Percentiles rank a stretch among this genome's conserved stretches.
These are phyloP conservation scores for Metarhizium anisopliae DNA, from an alignment of 2,329 filamentous ascomycete genomes.

Conservation along the genomic window DNA sequence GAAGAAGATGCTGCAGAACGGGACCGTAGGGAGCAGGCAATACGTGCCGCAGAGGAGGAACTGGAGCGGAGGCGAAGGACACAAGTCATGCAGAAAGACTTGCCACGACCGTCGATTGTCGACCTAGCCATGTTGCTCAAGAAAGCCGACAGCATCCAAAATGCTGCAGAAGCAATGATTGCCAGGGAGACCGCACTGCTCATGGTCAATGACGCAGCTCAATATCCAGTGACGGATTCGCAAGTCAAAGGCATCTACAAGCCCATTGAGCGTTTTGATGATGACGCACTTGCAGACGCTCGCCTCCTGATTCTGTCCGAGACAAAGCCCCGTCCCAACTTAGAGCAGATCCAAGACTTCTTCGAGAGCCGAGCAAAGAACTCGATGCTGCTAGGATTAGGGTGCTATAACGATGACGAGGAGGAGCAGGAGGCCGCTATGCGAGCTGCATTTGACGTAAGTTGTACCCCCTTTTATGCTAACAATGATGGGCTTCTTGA, in stretches of 20 bases:
- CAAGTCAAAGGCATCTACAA: slow-evolving; percentile 54
- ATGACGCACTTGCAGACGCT: slow-evolving; percentile 64
- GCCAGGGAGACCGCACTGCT: slow-evolving; percentile 70
- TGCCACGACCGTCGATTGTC: slow-evolving; percentile 69
- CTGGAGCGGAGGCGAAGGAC: slow-evolving; percentile 76
- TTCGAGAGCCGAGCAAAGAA: slow-evolving; percentile 46
- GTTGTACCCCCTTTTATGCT: slow-evolving; percentile 17
- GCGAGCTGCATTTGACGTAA: slow-evolving; percentile 64
- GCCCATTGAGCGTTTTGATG: slow-evolving; percentile 56
- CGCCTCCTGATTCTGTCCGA: slow-evolving; percentile 69
- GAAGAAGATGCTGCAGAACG: slow-evolving; percentile 59
- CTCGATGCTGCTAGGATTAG: slow-evolving; percentile 65
- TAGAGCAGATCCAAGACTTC: slow-evolving; percentile 41
- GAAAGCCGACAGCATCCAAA: slow-evolving; percentile 48
- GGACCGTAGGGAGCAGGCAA: slow-evolving; percentile 68
- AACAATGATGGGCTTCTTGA: neutral
- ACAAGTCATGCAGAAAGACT: slow-evolving; percentile 77
- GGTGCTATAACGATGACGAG: slow-evolving; percentile 69
- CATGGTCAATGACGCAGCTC: slow-evolving; percentile 72
- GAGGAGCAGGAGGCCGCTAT: slow-evolving; percentile 57
- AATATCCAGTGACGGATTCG: slow-evolving; percentile 61
- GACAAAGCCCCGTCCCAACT: slow-evolving; percentile 39
- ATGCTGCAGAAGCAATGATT: slow-evolving; percentile 61
- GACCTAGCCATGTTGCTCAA: slow-evolving; percentile 62
- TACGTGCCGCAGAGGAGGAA: slow-evolving; percentile 63